Conservation (phyloP, 345 rosid species). For the Rhodamnia argentea region DNA sequence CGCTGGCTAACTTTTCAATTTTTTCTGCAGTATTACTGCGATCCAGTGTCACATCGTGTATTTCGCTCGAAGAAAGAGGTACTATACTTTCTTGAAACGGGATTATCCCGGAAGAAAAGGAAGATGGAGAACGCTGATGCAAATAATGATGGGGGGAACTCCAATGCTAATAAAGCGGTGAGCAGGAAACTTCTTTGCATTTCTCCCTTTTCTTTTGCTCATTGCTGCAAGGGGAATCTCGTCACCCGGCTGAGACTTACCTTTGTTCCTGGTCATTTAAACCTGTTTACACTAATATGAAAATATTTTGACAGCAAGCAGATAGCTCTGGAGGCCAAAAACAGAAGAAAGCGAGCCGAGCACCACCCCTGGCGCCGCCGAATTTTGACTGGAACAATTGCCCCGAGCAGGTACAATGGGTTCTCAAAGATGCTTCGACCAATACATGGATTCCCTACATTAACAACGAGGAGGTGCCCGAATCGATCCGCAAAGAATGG, state of each 20-base stretch:
- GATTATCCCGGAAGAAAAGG: constrained; percentile 14
- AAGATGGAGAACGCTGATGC: constrained; percentile 5
- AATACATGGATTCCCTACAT: constrained; percentile 43
- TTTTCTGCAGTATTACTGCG: constrained; percentile 30
- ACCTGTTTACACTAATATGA: background rate
- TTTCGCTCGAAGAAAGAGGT: constrained; percentile 48
- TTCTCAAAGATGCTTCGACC: constrained; percentile 10
- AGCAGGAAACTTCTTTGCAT: background rate
- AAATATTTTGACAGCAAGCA: constrained; percentile 9
- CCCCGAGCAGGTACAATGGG: constrained; percentile 56
- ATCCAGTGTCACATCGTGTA: constrained; percentile 16
- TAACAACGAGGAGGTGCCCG: constrained; percentile 29
- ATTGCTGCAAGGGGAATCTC: background rate
- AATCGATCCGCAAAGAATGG: constrained; percentile 35
- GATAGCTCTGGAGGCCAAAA: constrained; percentile 16
- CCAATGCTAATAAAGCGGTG: constrained; percentile 19
- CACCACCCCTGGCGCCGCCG: constrained; percentile 1
- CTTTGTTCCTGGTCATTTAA: background rate
- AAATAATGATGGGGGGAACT: background rate
- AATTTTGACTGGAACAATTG: constrained; percentile 39
- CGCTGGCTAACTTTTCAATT: background rate
- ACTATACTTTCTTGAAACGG: constrained; percentile 31
- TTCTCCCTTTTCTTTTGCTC: background rate
- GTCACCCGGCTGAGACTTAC: background rate
- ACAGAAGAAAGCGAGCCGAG: constrained; percentile 8